Evolutionary conservation across 192 early-diverging fungal species (phyloP).

Genomic region (Chytriomyces sp.): DNA sequence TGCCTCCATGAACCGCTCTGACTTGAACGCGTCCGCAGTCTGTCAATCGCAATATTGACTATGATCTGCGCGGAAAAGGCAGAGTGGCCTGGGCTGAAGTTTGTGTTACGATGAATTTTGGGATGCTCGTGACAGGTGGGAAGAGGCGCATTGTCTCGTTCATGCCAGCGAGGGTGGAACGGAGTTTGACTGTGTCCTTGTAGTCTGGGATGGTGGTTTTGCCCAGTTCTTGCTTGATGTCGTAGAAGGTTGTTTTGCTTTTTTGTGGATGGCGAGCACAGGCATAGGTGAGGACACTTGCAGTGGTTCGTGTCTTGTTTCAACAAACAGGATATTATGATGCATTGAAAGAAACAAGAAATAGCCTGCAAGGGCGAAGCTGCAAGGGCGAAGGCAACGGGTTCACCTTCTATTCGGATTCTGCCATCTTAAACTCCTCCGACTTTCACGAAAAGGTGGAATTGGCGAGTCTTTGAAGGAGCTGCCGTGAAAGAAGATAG

Average conservation of each 20-base stretch:
- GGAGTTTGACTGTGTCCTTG: conserved; percentile 14
- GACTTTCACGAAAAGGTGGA: too few species aligned
- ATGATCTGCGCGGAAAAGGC: conserved; percentile 13
- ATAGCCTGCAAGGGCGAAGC: conserved; percentile 8
- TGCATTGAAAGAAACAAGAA: neutral
- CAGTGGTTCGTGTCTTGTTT: conserved; percentile 42
- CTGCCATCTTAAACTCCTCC: too few species aligned
- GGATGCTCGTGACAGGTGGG: too few species aligned
- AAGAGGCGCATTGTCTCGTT: too few species aligned
- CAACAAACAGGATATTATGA: neutral
- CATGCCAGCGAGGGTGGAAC: conserved; percentile 33
- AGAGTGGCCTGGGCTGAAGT: conserved; percentile 6
- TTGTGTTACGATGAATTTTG: too few species aligned
- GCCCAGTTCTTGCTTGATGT: conserved; percentile 29
- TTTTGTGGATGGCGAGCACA: conserved; percentile 42
- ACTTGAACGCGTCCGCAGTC: conserved; percentile 15
- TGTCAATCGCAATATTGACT: neutral
- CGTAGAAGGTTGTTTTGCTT: conserved; percentile 43
- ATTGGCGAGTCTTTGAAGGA: neutral
- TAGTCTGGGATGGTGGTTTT: conserved; percentile 8
- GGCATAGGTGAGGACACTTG: neutral
- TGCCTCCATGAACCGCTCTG: conserved; percentile 5
- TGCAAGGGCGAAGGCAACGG: conserved; percentile 60
- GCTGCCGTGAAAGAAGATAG: neutral
- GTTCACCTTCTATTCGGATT: too few species aligned